These are phyloP conservation scores for Chamaenerion angustifolium DNA, from an alignment of 345 rosid genomes.

Conservation along the genomic window DNA sequence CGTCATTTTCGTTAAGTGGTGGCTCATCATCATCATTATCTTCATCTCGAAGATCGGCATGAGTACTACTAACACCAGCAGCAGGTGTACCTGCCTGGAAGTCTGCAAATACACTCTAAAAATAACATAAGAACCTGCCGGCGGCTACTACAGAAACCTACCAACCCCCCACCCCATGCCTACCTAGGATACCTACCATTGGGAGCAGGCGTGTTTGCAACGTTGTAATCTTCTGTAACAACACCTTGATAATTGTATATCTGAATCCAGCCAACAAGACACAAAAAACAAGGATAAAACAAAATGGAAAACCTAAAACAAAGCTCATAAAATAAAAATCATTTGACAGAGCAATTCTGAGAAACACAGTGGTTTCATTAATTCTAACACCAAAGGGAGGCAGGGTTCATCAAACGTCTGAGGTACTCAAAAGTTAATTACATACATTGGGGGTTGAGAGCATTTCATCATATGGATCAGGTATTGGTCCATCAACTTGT, in stretches of 20 bases:
- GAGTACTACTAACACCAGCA: constrained; percentile 8
- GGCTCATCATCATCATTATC: constrained; percentile 55
- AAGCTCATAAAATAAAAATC: no score
- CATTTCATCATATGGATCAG: constrained; percentile 86
- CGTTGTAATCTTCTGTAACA: constrained; percentile 68
- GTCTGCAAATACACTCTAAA: constrained; percentile 20
- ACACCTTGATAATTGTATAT: constrained; percentile 92
- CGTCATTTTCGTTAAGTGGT: constrained; percentile 67
- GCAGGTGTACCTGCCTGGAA: constrained; percentile 75
- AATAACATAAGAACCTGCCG: no score
- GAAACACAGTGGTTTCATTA: no score
- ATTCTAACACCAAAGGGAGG: no score
- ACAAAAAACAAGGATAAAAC: not conserved
- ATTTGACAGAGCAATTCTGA: no score
- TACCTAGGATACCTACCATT: constrained; percentile 30
- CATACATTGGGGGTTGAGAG: constrained; percentile 93
- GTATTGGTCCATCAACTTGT: constrained; percentile 87
- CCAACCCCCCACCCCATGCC: no score
- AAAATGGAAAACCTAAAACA: not conserved
- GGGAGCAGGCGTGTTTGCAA: constrained; percentile 82
- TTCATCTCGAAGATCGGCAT: constrained; percentile 29
- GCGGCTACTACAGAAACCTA: no score
- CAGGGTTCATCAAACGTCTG: no score
- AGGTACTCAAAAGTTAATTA: not conserved
- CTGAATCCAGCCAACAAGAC: constrained; percentile 19